Base-by-base conservation (phyloP, 148 eudicot species). In the Cornus florida region DNA sequence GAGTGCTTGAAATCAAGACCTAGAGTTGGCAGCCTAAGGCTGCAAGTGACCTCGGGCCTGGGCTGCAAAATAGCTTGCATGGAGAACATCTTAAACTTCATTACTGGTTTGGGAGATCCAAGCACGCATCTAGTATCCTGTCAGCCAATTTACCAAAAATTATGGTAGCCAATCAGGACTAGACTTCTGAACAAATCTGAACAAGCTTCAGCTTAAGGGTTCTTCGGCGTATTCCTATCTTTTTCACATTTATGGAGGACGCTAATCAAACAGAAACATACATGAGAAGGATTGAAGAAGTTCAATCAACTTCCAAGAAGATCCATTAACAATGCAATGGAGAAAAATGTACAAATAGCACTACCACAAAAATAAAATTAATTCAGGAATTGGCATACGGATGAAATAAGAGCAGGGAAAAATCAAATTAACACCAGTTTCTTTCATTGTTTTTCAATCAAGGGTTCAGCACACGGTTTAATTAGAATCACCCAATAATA, bases 51-150 rank as follows among this genome's bases (percentile, higher is more conserved):
- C 46, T 71, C 71, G 74, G 83, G 82, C 79, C 78, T 77, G 69
- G 81, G 77, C 59, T 69, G 88, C 75, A 59, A 74, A 80, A 24
- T 80, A 77, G 87, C 86, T 80, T 74, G 80, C 71, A 79, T 68
- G 39, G 82, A 59, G 79, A 57, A 66, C 74, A 78, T 74, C 83
- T 78, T 80, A 78, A 35, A 77, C 81, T 75, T 79, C 75, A 78
- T 87, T 79, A 79, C 82, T 75, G 73, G 78, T 80, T 82, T 86
- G 72, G 84, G 82, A 79, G 88, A 86, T 78, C 91, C 90, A 85
- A 90, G 84, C 67, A 84, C 66, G 85, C 92, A 92, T 83, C 84
- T 87, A 76, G 73, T 80, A 56, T 74, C 92, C 96, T 92, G 90
- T 72, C 80, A 86, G 82, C 72, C 86, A 90, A 74, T 82, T 50